Base-by-base conservation (phyloP, 2,329 filamentous ascomycete species). In the Calonectria hongkongensis region DNA sequence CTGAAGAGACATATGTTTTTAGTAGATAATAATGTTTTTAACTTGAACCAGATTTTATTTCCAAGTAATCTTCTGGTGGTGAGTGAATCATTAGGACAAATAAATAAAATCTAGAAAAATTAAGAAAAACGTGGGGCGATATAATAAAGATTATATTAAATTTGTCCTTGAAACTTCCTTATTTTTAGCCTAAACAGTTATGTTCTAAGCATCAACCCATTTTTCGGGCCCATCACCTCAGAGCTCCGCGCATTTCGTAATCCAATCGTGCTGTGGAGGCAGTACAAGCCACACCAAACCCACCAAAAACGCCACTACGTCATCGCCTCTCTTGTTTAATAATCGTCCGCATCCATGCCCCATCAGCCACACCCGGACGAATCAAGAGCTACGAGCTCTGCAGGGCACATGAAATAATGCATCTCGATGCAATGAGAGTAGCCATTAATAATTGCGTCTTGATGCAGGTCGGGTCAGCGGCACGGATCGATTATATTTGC, bases 221-320 rank as follows among this genome's bases (percentile, higher is more conserved):
- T n/a, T 15, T 5, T 56, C 51, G 51, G 51, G 12, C 10, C 15
- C 30, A 56, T 56, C 51, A 56, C 51, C 51, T 36, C 51, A 56
- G 8, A 36, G 30, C 30, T 12, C 51, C 51, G 51, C 21, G 9
- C 51, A 25, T 56, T 25, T 9, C n/a, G 30, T 56, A 21, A 56
- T 30, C 51, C 12, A 9, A 13, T 0, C 2, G 51, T 25, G 15
- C 15, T 21, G n/a, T n/a, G 5, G 16, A 18, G n/a, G 9, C 4
- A 27, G 27, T n/a, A 16, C 10, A 12, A 39, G 51, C 51, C 30
- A 56, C n/a, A 12, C 6, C 18, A 41, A 16, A 10, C 5, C 18
- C 15, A 36, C 33, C 7, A 6, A 8, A 56, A 18, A n/a, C 51
- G 18, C 30, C 51, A 56, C 51, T 25, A 36, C 18, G n/a, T 36